A percentile compares a stretch with the other conserved stretches of the same genome.
Evolutionary conservation across 371 early-diverging fungal species (phyloP).

Genomic region (Actinomortierella ambigua): DNA sequence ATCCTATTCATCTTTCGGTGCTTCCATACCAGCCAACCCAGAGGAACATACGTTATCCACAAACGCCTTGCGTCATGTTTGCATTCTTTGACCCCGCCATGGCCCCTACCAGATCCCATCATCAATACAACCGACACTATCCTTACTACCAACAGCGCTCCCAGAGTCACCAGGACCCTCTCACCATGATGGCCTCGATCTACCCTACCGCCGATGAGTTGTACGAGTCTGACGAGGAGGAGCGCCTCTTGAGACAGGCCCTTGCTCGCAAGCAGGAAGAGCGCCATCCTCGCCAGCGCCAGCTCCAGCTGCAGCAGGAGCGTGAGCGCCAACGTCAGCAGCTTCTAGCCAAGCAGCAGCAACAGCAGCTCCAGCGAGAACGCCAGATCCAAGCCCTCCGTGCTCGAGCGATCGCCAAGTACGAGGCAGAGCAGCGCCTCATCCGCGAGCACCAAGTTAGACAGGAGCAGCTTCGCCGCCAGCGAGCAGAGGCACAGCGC

Average conservation of each 20-base stretch:
- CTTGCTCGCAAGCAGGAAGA: conserved; percentile 27
- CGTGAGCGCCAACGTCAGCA: conserved; percentile 5
- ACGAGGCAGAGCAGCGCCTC: conserved; percentile 20
- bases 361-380: conserved; percentile 12
- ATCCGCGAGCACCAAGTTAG: conserved; percentile 13
- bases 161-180: too few relatives aligned
- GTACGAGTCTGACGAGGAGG: conserved; percentile 25
- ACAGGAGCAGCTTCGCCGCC: conserved; percentile 12
- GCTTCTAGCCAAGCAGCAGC: conserved; percentile 10
- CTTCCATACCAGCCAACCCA: too few relatives aligned
- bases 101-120: too few relatives aligned
- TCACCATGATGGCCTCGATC: background rate
- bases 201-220: conserved; percentile 12
- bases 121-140: too few relatives aligned
- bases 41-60: too few relatives aligned
- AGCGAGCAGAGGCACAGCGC: conserved; percentile 3
- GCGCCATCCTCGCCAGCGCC: conserved; percentile 5
- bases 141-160: too few relatives aligned
- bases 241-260: conserved; percentile 29
- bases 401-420: conserved; percentile 8
- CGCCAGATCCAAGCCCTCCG: conserved; percentile 9
- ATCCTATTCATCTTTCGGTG: too few relatives aligned
- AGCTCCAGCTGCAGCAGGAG: background rate
- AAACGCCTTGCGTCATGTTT: too few relatives aligned
- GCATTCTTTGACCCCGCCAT: too few relatives aligned